Conservation (phyloP, 2,329 filamentous ascomycete species). For the Venturiaceae sp. region DNA sequence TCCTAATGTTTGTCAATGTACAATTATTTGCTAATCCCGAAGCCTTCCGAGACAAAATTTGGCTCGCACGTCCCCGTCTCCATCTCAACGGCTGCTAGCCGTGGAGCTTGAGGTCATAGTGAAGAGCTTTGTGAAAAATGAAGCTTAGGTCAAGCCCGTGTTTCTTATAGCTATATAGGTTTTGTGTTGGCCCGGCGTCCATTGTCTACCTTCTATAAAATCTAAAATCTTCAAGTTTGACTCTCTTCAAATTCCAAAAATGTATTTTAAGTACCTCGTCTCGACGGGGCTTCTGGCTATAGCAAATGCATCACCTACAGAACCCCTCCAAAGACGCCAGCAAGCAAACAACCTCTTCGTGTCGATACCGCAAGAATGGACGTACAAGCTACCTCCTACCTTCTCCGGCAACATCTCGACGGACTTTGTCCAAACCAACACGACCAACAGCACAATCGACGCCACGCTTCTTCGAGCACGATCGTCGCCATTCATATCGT, state of each 20-base stretch:
- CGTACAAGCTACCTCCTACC: neutral
- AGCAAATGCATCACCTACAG: neutral
- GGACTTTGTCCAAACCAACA: neutral
- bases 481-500: constrained; percentile 1
- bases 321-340: neutral
- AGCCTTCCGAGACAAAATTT: neutral
- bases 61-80: neutral
- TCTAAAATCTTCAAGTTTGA: neutral
- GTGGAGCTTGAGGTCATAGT: neutral
- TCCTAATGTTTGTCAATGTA: neutral
- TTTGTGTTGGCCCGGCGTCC: neutral
- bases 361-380: neutral
- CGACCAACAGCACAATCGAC: neutral
- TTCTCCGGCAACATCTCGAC: neutral
- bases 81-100: neutral
- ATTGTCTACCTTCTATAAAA: neutral
- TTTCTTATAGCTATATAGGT: neutral
- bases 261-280: neutral
- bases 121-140: neutral
- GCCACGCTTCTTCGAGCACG: neutral
- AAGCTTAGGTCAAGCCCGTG: no score
- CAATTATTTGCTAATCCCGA: neutral
- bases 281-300: neutral
- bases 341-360: constrained; percentile 1
- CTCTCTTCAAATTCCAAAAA: neutral